phyloP scores from a whole-genome alignment of 768 basidiomycete species.

The Candolleomyces eurysporus region DNA sequence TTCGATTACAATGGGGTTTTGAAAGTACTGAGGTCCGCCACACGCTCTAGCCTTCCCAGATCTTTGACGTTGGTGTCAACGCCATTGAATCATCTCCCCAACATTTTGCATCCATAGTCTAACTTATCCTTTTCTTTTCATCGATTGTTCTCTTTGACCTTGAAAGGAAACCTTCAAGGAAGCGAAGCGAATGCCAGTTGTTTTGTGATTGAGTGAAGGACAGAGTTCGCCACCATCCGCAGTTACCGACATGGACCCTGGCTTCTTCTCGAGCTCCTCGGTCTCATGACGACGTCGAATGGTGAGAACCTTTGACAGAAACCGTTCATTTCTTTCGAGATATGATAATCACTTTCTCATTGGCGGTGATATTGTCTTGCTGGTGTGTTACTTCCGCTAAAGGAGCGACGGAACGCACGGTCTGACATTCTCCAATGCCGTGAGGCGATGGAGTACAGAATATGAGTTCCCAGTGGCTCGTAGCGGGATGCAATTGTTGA shows the following conservation, averaged over 20 bases:
- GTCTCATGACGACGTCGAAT: neutral
- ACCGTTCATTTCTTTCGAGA: neutral
- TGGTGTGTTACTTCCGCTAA: too few species aligned
- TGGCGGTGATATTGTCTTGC: too few species aligned
- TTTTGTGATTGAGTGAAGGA: constrained; percentile 1
- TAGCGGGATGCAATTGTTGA: too few species aligned
- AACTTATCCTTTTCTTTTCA: neutral
- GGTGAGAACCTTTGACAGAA: neutral
- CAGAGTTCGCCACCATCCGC: neutral
- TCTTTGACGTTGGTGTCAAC: too few species aligned
- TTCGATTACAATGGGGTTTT: too few species aligned
- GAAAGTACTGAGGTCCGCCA: too few species aligned
- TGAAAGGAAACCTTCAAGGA: neutral
- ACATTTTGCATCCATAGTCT: neutral
- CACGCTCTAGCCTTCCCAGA: too few species aligned
- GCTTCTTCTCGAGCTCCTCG: neutral
- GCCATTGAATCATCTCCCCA: neutral
- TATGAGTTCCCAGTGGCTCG: too few species aligned
- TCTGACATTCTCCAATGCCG: too few species aligned
- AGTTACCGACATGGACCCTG: neutral
- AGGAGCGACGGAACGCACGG: too few species aligned
- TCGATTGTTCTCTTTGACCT: neutral
- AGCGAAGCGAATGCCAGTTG: neutral
- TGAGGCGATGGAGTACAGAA: too few species aligned
- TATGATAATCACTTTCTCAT: too few species aligned